Evolutionary conservation across 2,329 filamentous ascomycete species (phyloP), one percentile per base, ranked within the genome.

Genomic region (Monosporascus ibericus): DNA sequence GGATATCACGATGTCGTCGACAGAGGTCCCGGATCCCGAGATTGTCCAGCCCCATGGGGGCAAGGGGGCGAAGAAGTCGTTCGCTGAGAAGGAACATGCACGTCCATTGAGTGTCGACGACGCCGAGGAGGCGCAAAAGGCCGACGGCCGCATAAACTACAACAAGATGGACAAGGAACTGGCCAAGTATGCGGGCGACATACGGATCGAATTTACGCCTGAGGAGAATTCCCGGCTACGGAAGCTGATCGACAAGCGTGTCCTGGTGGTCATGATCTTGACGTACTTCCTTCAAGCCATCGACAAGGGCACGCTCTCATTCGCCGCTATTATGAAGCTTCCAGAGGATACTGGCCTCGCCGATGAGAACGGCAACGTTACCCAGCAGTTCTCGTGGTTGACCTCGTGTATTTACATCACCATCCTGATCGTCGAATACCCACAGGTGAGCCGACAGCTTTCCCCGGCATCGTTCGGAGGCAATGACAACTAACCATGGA

Each of bases 401-500:
- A 87, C 83, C 0, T 87, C 85, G 14, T 87, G 83, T 74, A 87
- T 90, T 58, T 90, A 89, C 71, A 83, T 89, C 55, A 84, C 81
- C 49, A 82, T 88, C 20, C 72, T 90, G 9, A 68, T 85, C 47
- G 85, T 88, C 58, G 86, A 90, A 66, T 89, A 88, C 62, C 87
- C 87, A 0, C 86, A 85, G 65, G 65, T 67, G 34, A 52, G 62
- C 51, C 6, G 30, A 17, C 15, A 15, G 11, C 37, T 25, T 24
- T 11, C 22, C 18, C 47, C 24, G 3, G 4, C 15, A 40, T 34
- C 24, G 44, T 27, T 22, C 15, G 25, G 5, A 8, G 3, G 22
- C 34, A n/a, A 40, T 25, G 17, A 39, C 20, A 48, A 14, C 22
- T 37, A 36, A 11, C 22, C 46, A 42, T 37, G 53, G 27, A 55